Evolutionary conservation across 2,329 filamentous ascomycete genomes (phyloP), one percentile per base, ranked within the genome.

Genomic region (Westerdykella ornata): DNA sequence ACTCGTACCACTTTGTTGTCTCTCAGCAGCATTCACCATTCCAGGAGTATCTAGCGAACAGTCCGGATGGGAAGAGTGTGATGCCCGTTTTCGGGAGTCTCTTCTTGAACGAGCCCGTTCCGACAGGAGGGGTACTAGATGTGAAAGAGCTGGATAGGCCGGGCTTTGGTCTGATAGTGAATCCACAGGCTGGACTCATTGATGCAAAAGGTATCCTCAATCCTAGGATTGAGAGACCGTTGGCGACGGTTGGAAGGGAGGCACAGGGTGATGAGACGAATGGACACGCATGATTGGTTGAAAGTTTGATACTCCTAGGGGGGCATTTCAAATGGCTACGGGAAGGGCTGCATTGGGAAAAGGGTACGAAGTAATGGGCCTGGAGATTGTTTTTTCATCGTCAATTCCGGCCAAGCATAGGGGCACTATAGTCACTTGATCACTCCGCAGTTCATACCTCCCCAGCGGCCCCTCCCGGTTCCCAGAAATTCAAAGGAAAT

Each of bases 31-130:
- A 95, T 70, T 86, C 84, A 12, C 89, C 89, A 4, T 96, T 96
- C 76, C 89, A 96, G 67, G 89, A 96, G 68, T 96, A 96, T 61
- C 77, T 96, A 17, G 89, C 89, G 53, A 95, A 95, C 70, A 94
- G 88, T 2, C 80, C 88, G 1, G 88, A 96, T 57, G 89, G 89
- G 37, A 86, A 88, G 72, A 88, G 81, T 47, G 89, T 96, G 14
- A 71, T 90, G 47, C 89, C 89, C 2, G 89, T 96, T 5, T 96
- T 96, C 66, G 89, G 89, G 28, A 85, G 94, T 55, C 73, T 96
- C 38, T 96, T 95, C 68, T 59, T 85, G 28, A 88, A 95, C 65
- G 89, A 96, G 71, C 88, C 88, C 4, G 90, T 96, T 45, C 88
- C 88, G 1, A 79, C 74, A 11, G 82, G 88, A 55, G 89, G 89